Evolutionary conservation across 768 basidiomycete species (phyloP).

Genomic region (Tephrocybe sp.): DNA sequence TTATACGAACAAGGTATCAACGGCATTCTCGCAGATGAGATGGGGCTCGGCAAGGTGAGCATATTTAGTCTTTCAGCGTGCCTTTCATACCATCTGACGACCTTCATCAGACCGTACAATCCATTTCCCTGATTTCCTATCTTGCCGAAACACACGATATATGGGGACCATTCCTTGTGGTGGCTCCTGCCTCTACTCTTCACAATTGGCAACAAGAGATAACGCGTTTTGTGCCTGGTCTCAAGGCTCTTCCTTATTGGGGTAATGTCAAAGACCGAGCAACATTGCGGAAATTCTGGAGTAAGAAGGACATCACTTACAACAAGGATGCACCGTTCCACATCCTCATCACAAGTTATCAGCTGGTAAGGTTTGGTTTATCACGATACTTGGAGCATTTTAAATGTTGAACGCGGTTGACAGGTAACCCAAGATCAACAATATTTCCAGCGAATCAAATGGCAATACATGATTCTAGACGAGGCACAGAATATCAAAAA

Average conservation of each 20-base stretch:
- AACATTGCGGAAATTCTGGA: conserved; percentile 96
- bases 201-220: conserved; percentile 99
- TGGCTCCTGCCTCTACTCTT: conserved; percentile 94
- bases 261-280: conserved; percentile 95
- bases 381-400: background rate
- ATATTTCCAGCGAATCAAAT: conserved; percentile 95
- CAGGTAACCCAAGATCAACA: conserved; percentile 96
- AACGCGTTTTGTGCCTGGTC: conserved; percentile 88
- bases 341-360: conserved; percentile 95
- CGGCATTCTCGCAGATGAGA: conserved; percentile 98
- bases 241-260: conserved; percentile 98
- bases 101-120: conserved; percentile 84
- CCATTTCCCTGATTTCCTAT: conserved; percentile 93
- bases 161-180: conserved; percentile 99
- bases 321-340: conserved; percentile 96
- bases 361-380: conserved; percentile 56
- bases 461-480: conserved; percentile 99
- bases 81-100: conserved; percentile 1
- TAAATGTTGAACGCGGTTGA: background rate
- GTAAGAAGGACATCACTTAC: conserved; percentile 95
- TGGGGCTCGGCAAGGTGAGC: conserved; percentile 87
- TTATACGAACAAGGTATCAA: conserved; percentile 99
- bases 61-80: conserved; percentile 2
- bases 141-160: conserved; percentile 97
- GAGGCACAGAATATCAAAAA: conserved; percentile 99